phyloP scores from a whole-genome alignment of 495 filamentous ascomycete species.

The Penicillium mononematosum region DNA sequence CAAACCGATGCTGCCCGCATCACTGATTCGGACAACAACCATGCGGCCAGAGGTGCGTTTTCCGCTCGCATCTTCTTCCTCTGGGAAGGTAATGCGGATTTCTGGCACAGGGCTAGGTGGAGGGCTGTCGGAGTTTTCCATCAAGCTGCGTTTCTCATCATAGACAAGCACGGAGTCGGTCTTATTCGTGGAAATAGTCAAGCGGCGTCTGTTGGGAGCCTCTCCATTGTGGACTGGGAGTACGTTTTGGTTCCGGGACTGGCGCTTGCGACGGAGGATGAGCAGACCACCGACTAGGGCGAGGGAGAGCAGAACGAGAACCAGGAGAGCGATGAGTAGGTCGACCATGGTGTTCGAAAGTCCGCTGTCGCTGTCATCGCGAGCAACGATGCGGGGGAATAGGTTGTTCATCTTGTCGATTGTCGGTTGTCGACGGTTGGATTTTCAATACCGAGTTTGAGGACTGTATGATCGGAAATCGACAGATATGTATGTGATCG shows the following conservation, averaged over 20 bases:
- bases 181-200: constrained; percentile 60
- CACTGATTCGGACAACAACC: constrained; percentile 89
- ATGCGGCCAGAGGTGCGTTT: constrained; percentile 81
- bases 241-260: constrained; percentile 45
- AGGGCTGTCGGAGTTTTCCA: constrained; percentile 69
- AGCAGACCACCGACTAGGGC: constrained; percentile 64
- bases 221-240: constrained; percentile 61
- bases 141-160: constrained; percentile 69
- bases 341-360: constrained; percentile 60
- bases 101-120: constrained; percentile 87
- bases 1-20: constrained; percentile 76
- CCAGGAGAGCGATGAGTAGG: constrained; percentile 76
- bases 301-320: constrained; percentile 68
- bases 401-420: constrained; percentile 45
- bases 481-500: constrained; percentile 19
- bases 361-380: constrained; percentile 46
- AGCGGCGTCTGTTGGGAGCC: constrained; percentile 60
- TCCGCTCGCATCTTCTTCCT: constrained; percentile 84
- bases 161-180: constrained; percentile 69
- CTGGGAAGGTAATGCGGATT: constrained; percentile 97
- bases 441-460: constrained; percentile 12
- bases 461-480: not conserved
- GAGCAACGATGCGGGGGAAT: constrained; percentile 48
- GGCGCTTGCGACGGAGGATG: constrained; percentile 66
- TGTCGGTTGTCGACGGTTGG: constrained; percentile 20